Base-by-base conservation (phyloP, 1,139 yeast species). In the Saccharomyces pastorianus region DNA sequence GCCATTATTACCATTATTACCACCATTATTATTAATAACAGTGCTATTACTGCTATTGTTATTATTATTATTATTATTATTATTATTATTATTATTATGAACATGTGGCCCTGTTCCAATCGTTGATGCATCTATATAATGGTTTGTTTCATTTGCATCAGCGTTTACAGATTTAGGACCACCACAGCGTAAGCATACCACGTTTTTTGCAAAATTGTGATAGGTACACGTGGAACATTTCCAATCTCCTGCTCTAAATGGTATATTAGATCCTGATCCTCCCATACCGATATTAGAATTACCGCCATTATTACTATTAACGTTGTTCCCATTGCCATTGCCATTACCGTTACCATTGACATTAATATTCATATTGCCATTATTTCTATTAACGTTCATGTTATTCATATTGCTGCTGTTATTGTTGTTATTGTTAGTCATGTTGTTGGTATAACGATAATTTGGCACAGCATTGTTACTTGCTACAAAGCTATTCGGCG, bases 211-310 rank as follows among this genome's bases (percentile, higher is more conserved):
- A 77, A 91, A 91, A 69, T 91, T 91, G 71, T 91, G 97, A 68
- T 90, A 91, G 50, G 83, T 79, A 69, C 97, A 91, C 38, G 81
- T 77, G 31, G 80, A 73, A 74, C 97, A 90, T 69, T 89, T 90
- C 97, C 97, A 91, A 70, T 91, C 98, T 49, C 98, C 97, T 2
- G 97, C 97, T 64, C 97, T 80, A 71, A 91, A 91, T 14, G 97
- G 97, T 11, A 90, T 95, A 58, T 59, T 64, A 1, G 79, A 75
- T 48, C 74, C 72, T 9, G 61, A 58, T 58, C 44, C 60, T 59
- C 51, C 56, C 56, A 52, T 64, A 20, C 20, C 51, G 48, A 42
- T 46, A 53, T 51, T 58, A 46, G 47, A 55, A 51, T 17, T 51
- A 49, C 50, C 55, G 49, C 47, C 51, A 44, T 46, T 51, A 25